phyloP scores from a whole-genome alignment of 345 rosid species.

The Zanthoxylum bungeanum region DNA sequence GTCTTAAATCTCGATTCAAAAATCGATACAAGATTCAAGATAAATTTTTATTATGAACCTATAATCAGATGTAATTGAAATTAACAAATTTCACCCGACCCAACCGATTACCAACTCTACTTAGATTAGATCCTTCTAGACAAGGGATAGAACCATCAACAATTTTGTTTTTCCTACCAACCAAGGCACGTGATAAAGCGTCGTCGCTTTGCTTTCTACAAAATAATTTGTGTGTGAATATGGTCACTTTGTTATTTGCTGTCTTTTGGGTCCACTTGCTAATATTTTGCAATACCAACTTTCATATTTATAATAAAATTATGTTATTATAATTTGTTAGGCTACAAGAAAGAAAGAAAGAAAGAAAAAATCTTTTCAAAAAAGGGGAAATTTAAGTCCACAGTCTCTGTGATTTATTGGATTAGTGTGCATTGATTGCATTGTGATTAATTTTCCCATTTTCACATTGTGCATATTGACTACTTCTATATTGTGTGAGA shows the following conservation, averaged over 20 bases:
- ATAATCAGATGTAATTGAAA: no score
- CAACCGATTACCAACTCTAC: no score
- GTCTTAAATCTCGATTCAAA: no score
- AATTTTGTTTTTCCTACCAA: background rate
- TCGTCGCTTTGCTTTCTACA: background rate
- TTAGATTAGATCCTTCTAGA: background rate
- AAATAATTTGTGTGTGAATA: background rate
- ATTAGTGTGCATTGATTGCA: background rate
- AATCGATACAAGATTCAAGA: no score
- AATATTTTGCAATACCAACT: background rate
- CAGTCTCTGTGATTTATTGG: background rate
- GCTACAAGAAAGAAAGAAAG: background rate
- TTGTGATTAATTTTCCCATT: background rate
- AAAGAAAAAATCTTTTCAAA: background rate
- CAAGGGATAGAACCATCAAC: background rate
- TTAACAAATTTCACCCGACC: no score
- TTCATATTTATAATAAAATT: background rate
- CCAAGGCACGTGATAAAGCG: constrained; percentile 5
- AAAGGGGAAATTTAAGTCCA: background rate
- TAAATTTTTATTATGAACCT: no score
- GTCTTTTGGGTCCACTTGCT: constrained; percentile 1
- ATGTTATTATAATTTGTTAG: background rate
- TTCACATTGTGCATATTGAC: background rate
- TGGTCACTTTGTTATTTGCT: constrained; percentile 5
- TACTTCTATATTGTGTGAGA: background rate